Percentiles rank a stretch among this genome's conserved stretches.
Evolutionary conservation across 106 monocot species (phyloP).

Genomic region (Acorus calamus): DNA sequence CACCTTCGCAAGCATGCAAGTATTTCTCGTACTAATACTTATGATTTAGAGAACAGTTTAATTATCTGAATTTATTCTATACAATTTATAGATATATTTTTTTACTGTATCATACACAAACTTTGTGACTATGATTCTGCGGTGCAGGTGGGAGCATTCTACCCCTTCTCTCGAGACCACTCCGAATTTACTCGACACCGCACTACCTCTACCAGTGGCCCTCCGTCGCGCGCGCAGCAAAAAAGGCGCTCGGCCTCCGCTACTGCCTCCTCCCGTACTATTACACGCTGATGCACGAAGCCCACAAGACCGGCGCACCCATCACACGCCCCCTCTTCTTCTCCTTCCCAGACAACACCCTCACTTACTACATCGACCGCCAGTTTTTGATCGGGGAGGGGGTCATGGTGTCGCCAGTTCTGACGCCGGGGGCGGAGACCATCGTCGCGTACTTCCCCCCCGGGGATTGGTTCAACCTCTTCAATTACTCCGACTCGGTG

Average conservation of each 20-base stretch:
- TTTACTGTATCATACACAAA: too few relatives aligned
- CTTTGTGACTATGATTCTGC: too few relatives aligned
- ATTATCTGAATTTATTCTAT: too few relatives aligned
- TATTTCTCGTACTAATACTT: too few relatives aligned
- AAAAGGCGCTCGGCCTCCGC: slow-evolving; percentile 53
- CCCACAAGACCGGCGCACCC: slow-evolving; percentile 51
- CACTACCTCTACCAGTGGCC: slow-evolving; percentile 73
- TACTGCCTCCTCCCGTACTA: slow-evolving; percentile 70
- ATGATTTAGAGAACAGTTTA: too few relatives aligned
- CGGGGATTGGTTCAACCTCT: slow-evolving; percentile 54
- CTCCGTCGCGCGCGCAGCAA: slow-evolving; percentile 39
- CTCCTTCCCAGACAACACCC: slow-evolving; percentile 51
- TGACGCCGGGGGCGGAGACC: slow-evolving; percentile 14
- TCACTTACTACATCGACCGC: slow-evolving; percentile 29
- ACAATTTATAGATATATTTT: too few relatives aligned
- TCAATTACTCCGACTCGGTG: slow-evolving; percentile 17
- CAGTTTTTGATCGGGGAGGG: slow-evolving; percentile 49
- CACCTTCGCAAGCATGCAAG: too few relatives aligned
- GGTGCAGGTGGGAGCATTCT: slow-evolving; percentile 66
- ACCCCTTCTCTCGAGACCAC: slow-evolving; percentile 75
- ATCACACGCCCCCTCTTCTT: slow-evolving; percentile 83
- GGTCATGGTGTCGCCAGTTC: slow-evolving; percentile 49
- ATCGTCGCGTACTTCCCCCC: slow-evolving; percentile 53
- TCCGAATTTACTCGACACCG: slow-evolving; percentile 14
- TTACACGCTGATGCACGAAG: slow-evolving; percentile 74